Evolutionary conservation across 495 filamentous ascomycete species (phyloP).

Genomic region (Penicillium argentinense): DNA sequence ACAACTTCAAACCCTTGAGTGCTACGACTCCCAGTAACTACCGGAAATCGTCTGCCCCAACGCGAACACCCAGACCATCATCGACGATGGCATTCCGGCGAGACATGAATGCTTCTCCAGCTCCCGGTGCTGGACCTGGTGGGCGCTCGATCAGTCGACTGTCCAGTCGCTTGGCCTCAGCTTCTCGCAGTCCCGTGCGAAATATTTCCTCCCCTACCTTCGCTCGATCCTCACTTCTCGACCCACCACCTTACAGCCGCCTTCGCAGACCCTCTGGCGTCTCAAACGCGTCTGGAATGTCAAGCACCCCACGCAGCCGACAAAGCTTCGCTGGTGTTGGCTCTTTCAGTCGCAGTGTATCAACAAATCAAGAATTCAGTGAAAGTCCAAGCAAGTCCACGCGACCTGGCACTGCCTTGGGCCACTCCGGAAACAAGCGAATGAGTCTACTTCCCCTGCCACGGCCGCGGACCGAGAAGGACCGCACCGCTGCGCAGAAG

Average conservation of each 20-base stretch:
- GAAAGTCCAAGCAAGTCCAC: conserved; percentile 35
- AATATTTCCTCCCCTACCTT: conserved; percentile 34
- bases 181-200: conserved; percentile 40
- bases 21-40: conserved; percentile 64
- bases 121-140: conserved; percentile 18
- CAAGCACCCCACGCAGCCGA: conserved; percentile 38
- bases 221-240: conserved; percentile 26
- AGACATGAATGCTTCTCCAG: conserved; percentile 44
- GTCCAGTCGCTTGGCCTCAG: conserved; percentile 40
- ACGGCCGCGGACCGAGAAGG: conserved; percentile 29
- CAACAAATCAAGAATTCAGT: conserved; percentile 22
- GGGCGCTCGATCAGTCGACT: conserved; percentile 35
- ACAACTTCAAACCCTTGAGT: conserved; percentile 66
- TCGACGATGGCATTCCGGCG: conserved; percentile 43
- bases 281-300: conserved; percentile 21
- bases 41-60: conserved; percentile 47
- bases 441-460: conserved; percentile 50
- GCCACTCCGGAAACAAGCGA: conserved; percentile 46
- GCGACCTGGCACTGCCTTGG: conserved; percentile 47
- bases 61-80: conserved; percentile 37
- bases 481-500: conserved; percentile 25
- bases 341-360: conserved; percentile 38
- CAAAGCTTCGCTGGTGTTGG: conserved; percentile 41
- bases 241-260: conserved; percentile 45
- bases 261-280: conserved; percentile 34